phyloP scores from a whole-genome alignment of 2,329 filamentous ascomycete genomes.

The Monosporascus sp. region DNA sequence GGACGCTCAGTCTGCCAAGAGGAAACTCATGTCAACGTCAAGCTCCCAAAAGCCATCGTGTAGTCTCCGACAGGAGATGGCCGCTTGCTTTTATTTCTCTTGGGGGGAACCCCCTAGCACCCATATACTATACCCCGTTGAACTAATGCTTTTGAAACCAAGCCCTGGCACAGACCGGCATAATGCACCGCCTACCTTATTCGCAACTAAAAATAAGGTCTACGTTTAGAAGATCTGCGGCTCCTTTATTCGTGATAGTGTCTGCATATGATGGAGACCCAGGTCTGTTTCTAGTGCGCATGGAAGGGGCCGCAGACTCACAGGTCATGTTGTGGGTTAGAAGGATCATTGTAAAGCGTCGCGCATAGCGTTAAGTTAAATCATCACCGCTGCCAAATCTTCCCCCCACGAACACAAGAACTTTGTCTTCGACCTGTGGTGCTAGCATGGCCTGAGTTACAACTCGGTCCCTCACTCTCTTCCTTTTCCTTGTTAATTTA shows the following conservation, averaged over 20 bases:
- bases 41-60: slow-evolving; percentile 7
- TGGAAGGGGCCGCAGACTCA: no score
- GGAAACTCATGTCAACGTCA: slow-evolving; percentile 16
- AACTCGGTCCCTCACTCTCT: slow-evolving; percentile 12
- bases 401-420: background rate
- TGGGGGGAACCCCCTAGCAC: background rate
- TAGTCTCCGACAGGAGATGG: slow-evolving; percentile 9
- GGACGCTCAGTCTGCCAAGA: slow-evolving; percentile 3
- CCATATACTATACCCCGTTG: background rate
- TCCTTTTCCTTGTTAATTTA: slow-evolving; percentile 11
- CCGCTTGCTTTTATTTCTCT: background rate
- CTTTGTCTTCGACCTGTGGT: slow-evolving; percentile 8
- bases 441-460: slow-evolving; percentile 16
- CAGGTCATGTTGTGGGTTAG: background rate
- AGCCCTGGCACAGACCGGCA: background rate
- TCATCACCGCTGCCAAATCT: background rate
- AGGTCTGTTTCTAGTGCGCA: background rate
- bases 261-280: background rate
- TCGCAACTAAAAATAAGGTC: background rate
- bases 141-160: background rate
- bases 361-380: background rate
- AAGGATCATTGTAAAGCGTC: background rate
- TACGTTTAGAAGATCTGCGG: background rate
- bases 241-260: background rate
- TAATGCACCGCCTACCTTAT: background rate